Evolutionary conservation across 176 grass and related monocot species (phyloP), one percentile per base, ranked within the genome.

Genomic region (Pontederia crassipes): DNA sequence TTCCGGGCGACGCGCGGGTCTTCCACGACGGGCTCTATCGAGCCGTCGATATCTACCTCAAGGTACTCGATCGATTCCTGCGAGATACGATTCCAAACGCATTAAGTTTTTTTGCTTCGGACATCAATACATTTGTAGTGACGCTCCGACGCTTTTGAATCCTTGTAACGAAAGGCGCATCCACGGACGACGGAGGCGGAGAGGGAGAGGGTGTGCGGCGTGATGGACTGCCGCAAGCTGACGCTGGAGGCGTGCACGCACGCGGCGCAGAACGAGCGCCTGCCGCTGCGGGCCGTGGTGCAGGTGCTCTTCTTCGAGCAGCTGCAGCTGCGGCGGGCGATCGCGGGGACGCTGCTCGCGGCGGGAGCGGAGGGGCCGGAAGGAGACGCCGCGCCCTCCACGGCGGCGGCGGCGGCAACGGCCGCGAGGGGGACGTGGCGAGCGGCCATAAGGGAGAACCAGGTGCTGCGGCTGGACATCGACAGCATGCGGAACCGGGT

Each of bases 261-360:
- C 66, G 93, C 93, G n/a, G 93, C 87, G 64, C 93, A 97, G 80
- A 97, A 97, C 56, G 87, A 97, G 76, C 77, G 79, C 28, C 87
- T 97, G 65, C 93, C 93, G 35, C 84, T 97, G 67, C 84, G 93
- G 15, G 87, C 87, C 5, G 87, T 97, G 52, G 86, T 97, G 16
- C 93, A 97, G 73, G 93, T 97, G 59, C 93, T 97, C 73, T 97
- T 97, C 81, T 97, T 97, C 81, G 87, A 92, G 82, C 93, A 97
- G 81, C 84, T 97, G 18, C 93, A 97, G 80, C 85, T 97, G 52
- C 80, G 86, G 27, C 80, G 78, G 16, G 86, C 83, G 12, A 87
- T 96, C 69, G 12, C 86, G 0, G 55, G 78, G 73, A 90, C 83
- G 56, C 82, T 90, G 8, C 46, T 79, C 17, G 67, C 54, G 45